Conservation (phyloP, 1,139 yeast genomes). For the Nakaseomyces delphensis region DNA sequence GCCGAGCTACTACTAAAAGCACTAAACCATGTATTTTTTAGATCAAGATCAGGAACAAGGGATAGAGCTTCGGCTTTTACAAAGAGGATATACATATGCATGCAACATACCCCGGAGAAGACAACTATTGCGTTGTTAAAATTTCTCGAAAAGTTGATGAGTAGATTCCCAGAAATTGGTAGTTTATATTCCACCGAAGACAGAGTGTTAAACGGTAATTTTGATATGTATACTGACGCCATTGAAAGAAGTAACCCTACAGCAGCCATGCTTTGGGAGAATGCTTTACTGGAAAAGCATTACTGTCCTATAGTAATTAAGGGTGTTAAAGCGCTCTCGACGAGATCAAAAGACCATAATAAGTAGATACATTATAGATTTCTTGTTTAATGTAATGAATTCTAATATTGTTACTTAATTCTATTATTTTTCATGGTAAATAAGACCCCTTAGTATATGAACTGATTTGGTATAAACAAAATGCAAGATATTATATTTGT, state of each 20-base stretch:
- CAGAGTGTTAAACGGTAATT: slow-evolving; percentile 67
- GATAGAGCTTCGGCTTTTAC: slow-evolving; percentile 75
- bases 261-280: slow-evolving; percentile 88
- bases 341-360: slow-evolving; percentile 30
- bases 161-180: slow-evolving; percentile 57
- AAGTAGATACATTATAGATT: slow-evolving; percentile 10
- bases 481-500: neutral
- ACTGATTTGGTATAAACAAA: no score
- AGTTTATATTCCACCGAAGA: slow-evolving; percentile 85
- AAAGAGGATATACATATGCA: slow-evolving; percentile 60
- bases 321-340: slow-evolving; percentile 40
- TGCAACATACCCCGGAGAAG: slow-evolving; percentile 79
- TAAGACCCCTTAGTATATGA: no score
- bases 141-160: slow-evolving; percentile 66
- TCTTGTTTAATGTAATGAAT: neutral
- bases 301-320: slow-evolving; percentile 69
- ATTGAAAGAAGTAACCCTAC: slow-evolving; percentile 75
- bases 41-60: slow-evolving; percentile 62
- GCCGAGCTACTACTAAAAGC: slow-evolving; percentile 74
- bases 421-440: neutral
- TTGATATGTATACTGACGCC: slow-evolving; percentile 55
- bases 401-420: neutral
- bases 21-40: slow-evolving; percentile 73
- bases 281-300: slow-evolving; percentile 66
- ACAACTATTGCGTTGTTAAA: slow-evolving; percentile 69